Evolutionary conservation across 345 rosid genomes (phyloP), one percentile per base, ranked within the genome.

Genomic region (Garcia nutans): DNA sequence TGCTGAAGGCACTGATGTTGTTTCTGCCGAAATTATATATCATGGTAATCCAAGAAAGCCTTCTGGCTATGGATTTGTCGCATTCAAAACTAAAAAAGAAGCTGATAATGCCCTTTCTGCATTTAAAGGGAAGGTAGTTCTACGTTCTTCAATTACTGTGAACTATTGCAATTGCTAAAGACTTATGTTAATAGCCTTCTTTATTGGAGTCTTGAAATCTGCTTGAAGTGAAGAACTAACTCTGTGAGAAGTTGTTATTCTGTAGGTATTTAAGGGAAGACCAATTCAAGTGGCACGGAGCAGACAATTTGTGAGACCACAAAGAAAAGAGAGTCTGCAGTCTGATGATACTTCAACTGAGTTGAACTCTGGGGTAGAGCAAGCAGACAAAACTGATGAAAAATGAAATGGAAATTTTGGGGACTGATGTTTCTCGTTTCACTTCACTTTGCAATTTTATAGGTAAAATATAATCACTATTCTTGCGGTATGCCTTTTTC

Each of bases 61-160:
- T 24, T 83, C 97, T 62, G 97, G 98, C 11, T 90, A 91, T 70
- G 97, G 95, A 15, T 90, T 93, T 87, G 95, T 91, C 54, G 80
- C 94, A 59, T 91, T 93, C 86, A 89, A 89, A 82, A 80, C 88
- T 81, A 91, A 88, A 84, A 90, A 84, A 82, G 88, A 81, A 65
- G 98, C 95, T 8, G 95, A 93, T 17, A 83, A 78, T 17, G 95
- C 95, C 5, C 75, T 91, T 68, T 54, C 85, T 79, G 69, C 87
- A 63, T 89, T 88, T 66, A 81, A 87, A 79, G 97, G 86, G 70
- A 91, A 93, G 97, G 98, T 93, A 83, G 65, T 77, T 8, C 49
- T 60, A 10, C 15, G 20, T 63, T 74, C 22, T 33, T 31, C 67
- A 41, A 42, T 31, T 60, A 42, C 59, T 47, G 45, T 72, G 26